A percentile compares a stretch with the other conserved stretches of the same genome.
phyloP scores from a whole-genome alignment of 768 basidiomycete species.

The Hygrocybe punicea region DNA sequence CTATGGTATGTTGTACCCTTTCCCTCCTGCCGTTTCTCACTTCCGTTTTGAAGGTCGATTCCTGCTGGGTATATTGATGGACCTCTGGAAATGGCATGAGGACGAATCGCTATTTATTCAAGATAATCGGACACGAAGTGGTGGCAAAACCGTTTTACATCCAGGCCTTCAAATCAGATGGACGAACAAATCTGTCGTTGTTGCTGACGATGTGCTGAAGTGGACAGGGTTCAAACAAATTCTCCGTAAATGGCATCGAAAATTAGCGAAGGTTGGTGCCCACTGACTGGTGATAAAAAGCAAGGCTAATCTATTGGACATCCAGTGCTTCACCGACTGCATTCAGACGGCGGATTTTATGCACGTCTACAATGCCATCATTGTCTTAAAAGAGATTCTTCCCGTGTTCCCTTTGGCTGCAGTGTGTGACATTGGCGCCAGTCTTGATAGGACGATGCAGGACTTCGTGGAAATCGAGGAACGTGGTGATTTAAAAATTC shows the following conservation, averaged over 20 bases:
- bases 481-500: constrained; percentile 78
- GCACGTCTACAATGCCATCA: constrained; percentile 96
- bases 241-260: constrained; percentile 80
- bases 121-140: constrained; percentile 63
- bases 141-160: constrained; percentile 56
- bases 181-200: constrained; percentile 36
- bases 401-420: constrained; percentile 80
- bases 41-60: constrained; percentile 65
- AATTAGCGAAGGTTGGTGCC: constrained; percentile 56
- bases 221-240: constrained; percentile 72
- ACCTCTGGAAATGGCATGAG: constrained; percentile 75
- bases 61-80: constrained; percentile 70
- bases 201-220: constrained; percentile 50
- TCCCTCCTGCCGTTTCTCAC: neutral
- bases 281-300: neutral
- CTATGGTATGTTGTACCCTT: constrained; percentile 56
- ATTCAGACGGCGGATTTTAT: constrained; percentile 90
- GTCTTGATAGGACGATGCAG: constrained; percentile 60
- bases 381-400: constrained; percentile 86
- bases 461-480: constrained; percentile 70
- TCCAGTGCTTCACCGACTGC: constrained; percentile 72
- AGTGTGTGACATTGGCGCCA: constrained; percentile 51
- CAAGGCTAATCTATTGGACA: neutral
- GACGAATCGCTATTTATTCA: constrained; percentile 72
- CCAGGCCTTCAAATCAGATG: constrained; percentile 67